phyloP scores from a whole-genome alignment of 768 basidiomycete genomes.

The Auricularia sp. region DNA sequence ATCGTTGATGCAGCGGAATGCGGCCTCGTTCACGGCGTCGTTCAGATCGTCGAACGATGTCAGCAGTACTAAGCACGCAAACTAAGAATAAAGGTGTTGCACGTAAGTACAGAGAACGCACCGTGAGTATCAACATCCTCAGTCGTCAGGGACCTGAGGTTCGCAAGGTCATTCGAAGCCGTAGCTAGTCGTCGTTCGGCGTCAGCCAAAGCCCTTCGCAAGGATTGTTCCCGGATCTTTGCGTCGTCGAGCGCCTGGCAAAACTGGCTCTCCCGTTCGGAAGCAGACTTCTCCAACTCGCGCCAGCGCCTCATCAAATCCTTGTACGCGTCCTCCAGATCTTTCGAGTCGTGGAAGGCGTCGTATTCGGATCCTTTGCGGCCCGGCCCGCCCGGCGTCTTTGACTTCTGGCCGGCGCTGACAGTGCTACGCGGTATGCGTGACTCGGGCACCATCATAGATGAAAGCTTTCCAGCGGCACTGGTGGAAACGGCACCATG shows the following conservation, averaged over 20 bases:
- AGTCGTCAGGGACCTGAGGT: neutral
- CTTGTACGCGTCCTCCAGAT: neutral
- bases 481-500: no score
- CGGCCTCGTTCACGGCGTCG: neutral
- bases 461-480: no score
- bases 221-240: no score
- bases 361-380: no score
- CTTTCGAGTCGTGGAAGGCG: neutral
- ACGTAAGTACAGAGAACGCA: no score
- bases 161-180: neutral
- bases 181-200: neutral
- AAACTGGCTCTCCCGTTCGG: neutral
- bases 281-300: neutral
- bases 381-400: no score
- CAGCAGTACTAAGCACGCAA: neutral
- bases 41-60: neutral
- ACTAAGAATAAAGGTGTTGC: neutral
- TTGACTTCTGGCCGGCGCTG: no score
- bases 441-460: no score
- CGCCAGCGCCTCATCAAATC: neutral
- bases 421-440: no score
- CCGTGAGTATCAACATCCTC: no score
- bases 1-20: neutral
- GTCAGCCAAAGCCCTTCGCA: no score
- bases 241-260: no score